Percentiles rank a stretch among this genome's conserved stretches.
Conservation (phyloP, 2,329 filamentous ascomycete genomes). For the Fusarium scirpi region DNA sequence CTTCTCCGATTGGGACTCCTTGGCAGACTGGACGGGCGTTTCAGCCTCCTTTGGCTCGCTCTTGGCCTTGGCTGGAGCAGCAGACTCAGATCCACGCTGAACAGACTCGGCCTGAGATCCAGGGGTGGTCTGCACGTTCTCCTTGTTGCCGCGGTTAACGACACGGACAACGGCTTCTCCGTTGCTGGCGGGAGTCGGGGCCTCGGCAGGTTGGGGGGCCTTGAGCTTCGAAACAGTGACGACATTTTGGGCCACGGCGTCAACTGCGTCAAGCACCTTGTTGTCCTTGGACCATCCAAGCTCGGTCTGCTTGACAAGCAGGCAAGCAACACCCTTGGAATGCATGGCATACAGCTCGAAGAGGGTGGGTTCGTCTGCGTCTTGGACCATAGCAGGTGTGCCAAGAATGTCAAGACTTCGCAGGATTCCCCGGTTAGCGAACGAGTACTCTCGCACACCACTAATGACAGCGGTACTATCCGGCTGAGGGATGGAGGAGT, state of each 20-base stretch:
- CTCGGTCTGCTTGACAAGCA: slow-evolving; percentile 88
- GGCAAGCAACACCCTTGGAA: slow-evolving; percentile 92
- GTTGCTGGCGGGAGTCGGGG: slow-evolving; percentile 50
- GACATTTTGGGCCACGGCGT: slow-evolving; percentile 79
- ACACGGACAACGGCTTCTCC: slow-evolving; percentile 52
- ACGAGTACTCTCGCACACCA: slow-evolving; percentile 94
- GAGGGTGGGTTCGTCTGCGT: slow-evolving; percentile 76
- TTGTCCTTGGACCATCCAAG: slow-evolving; percentile 92
- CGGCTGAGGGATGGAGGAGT: slow-evolving; percentile 80
- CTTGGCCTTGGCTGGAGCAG: slow-evolving; percentile 55
- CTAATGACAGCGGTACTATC: slow-evolving; percentile 98
- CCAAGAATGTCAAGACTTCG: slow-evolving; percentile 91
- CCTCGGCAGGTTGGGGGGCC: slow-evolving; percentile 60
- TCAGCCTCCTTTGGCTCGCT: slow-evolving; percentile 63
- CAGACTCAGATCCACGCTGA: slow-evolving; percentile 51
- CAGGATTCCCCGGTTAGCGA: slow-evolving; percentile 85
- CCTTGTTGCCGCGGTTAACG: slow-evolving; percentile 54
- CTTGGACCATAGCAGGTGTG: slow-evolving; percentile 72
- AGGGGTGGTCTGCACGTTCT: slow-evolving; percentile 48
- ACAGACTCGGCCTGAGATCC: slow-evolving; percentile 44
- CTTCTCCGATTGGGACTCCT: slow-evolving; percentile 64
- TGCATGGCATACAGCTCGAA: slow-evolving; percentile 99
- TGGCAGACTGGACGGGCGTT: slow-evolving; percentile 54
- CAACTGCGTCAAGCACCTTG: slow-evolving; percentile 83
- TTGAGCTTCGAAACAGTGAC: slow-evolving; percentile 81